Conservation (phyloP, 805 yeast genomes). For the Candida patagonica region DNA sequence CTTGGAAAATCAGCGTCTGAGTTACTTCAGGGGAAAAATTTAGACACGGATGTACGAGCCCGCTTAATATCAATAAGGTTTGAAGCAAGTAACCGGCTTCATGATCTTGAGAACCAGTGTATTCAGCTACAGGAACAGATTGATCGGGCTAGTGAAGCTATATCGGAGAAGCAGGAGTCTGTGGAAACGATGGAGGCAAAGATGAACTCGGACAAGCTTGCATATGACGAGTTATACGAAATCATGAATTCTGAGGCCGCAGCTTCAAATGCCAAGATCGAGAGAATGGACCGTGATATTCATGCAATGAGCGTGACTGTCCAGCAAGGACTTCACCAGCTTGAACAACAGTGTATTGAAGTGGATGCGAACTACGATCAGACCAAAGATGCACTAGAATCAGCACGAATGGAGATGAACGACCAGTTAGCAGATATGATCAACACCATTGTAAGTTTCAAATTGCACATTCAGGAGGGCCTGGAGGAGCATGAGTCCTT, state of each 20-base stretch:
- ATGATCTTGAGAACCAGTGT: slow-evolving; percentile 46
- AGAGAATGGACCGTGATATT: slow-evolving; percentile 51
- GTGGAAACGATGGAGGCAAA: slow-evolving; percentile 50
- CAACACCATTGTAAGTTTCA: slow-evolving; percentile 53
- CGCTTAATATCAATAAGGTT: slow-evolving; percentile 38
- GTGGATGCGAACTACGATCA: slow-evolving; percentile 46
- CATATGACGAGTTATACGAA: slow-evolving; percentile 48
- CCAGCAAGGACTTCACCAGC: slow-evolving; percentile 41
- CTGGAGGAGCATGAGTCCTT: slow-evolving; percentile 46
- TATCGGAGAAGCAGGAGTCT: slow-evolving; percentile 47
- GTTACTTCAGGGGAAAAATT: slow-evolving; percentile 30
- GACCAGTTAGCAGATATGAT: slow-evolving; percentile 49
- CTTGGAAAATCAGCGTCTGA: slow-evolving; percentile 39
- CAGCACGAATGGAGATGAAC: slow-evolving; percentile 40
- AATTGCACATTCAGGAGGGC: slow-evolving; percentile 54
- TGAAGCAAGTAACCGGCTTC: slow-evolving; percentile 37
- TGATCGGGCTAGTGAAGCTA: slow-evolving; percentile 46
- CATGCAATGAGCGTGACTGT: slow-evolving; percentile 39
- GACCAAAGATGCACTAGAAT: slow-evolving; percentile 35
- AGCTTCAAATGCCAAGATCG: slow-evolving; percentile 54
- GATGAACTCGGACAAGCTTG: slow-evolving; percentile 41
- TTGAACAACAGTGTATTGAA: slow-evolving; percentile 41
- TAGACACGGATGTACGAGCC: slow-evolving; percentile 29
- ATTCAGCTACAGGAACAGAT: slow-evolving; percentile 49
- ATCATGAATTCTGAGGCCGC: slow-evolving; percentile 44